A percentile compares a stretch with the other conserved stretches of the same genome.
Evolutionary conservation across 805 yeast genomes (phyloP).

Genomic region (Clavispora asparagi): DNA sequence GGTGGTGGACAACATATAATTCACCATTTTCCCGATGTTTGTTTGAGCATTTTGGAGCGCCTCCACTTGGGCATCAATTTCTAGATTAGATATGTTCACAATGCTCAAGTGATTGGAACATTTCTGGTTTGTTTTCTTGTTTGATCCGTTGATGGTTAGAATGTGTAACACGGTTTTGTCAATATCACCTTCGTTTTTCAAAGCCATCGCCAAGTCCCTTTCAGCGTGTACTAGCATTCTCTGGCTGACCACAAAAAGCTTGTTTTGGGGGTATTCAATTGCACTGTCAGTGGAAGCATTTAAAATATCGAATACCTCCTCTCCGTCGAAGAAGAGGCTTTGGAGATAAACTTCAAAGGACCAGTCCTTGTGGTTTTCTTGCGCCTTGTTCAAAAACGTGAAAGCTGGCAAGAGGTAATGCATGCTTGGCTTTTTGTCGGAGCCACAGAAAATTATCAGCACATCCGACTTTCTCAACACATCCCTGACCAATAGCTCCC

Average conservation of each 20-base stretch:
- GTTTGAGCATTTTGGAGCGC: not conserved
- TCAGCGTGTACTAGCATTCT: slow-evolving; percentile 4
- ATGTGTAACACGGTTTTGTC: not conserved
- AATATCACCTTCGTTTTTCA: not conserved
- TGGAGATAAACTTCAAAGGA: slow-evolving; percentile 1
- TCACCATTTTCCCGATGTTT: not conserved
- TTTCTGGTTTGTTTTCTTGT: not conserved
- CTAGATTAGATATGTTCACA: not conserved
- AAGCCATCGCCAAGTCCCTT: slow-evolving; percentile 1
- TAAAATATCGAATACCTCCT: slow-evolving; percentile 1
- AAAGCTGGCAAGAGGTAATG: not conserved
- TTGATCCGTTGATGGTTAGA: not conserved
- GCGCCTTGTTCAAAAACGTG: not conserved
- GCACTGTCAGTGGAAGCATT: slow-evolving; percentile 6
- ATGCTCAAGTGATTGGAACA: not conserved
- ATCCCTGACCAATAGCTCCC: slow-evolving; percentile 16
- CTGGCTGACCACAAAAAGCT: slow-evolving; percentile 5
- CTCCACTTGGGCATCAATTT: not conserved
- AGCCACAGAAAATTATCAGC: slow-evolving; percentile 17
- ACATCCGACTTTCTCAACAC: slow-evolving; percentile 14
- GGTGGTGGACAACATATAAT: not conserved
- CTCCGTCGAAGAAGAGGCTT: not conserved
- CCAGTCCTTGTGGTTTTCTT: not conserved
- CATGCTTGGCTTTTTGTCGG: not conserved
- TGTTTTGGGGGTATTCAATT: not conserved